phyloP scores from a whole-genome alignment of 352 stramenopile species.

The Globisporangium megalacanthum region DNA sequence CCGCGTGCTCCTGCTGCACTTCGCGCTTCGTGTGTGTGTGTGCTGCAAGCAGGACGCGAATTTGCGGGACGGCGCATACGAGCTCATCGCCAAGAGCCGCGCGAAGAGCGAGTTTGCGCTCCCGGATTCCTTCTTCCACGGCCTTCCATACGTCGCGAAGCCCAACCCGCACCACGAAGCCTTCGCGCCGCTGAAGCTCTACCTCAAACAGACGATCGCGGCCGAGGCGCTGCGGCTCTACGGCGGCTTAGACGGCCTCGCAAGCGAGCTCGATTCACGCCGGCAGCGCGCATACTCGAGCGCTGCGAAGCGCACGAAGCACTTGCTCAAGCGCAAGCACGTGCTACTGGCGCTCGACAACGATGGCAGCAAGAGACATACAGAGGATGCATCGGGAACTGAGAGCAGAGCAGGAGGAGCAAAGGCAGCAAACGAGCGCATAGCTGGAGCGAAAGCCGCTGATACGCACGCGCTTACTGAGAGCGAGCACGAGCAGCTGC shows the following conservation, averaged over 20 bases:
- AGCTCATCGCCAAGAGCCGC: slow-evolving; percentile 54
- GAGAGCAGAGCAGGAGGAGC: neutral
- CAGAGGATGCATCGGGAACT: neutral
- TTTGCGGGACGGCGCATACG: slow-evolving; percentile 41
- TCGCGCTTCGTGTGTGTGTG: slow-evolving; percentile 52
- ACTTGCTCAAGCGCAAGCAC: slow-evolving; percentile 46
- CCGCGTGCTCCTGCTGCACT: slow-evolving; percentile 38
- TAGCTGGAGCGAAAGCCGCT: neutral
- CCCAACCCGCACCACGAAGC: slow-evolving; percentile 59
- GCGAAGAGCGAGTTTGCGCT: slow-evolving; percentile 54
- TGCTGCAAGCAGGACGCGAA: slow-evolving; percentile 57
- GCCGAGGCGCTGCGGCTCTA: slow-evolving; percentile 52
- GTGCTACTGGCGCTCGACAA: slow-evolving; percentile 13
- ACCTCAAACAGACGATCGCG: slow-evolving; percentile 44
- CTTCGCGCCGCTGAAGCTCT: slow-evolving; percentile 64
- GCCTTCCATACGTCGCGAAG: slow-evolving; percentile 41
- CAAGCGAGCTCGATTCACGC: slow-evolving; percentile 37
- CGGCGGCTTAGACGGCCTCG: slow-evolving; percentile 30
- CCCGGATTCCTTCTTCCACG: slow-evolving; percentile 53
- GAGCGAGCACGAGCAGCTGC: neutral
- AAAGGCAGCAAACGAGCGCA: slow-evolving; percentile 1
- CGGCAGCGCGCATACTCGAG: slow-evolving; percentile 42
- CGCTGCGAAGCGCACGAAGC: slow-evolving; percentile 47
- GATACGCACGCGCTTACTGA: neutral
- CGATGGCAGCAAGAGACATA: slow-evolving; percentile 4